phyloP scores from a whole-genome alignment of 495 filamentous ascomycete genomes.

The Neurospora cerealis region DNA sequence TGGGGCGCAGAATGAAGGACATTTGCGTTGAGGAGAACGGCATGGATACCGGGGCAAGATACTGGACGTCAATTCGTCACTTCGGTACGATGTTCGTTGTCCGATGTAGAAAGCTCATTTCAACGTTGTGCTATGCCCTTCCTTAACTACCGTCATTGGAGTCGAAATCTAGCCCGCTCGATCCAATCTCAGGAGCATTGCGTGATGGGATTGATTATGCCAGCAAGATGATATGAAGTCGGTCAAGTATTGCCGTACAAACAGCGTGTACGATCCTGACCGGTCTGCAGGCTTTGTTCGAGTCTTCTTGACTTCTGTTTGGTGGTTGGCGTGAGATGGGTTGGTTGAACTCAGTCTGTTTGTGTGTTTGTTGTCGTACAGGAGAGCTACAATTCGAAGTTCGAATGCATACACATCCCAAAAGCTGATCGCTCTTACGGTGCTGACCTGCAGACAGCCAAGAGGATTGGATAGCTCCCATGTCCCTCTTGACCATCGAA shows the following conservation, averaged over 20 bases:
- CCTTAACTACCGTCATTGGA: background rate
- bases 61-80: background rate
- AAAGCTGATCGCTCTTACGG: background rate
- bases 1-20: background rate
- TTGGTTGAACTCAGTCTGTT: background rate
- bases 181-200: background rate
- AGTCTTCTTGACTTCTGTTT: background rate
- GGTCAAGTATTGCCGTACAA: background rate
- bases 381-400: background rate
- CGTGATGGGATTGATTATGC: background rate
- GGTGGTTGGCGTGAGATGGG: background rate
- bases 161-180: background rate
- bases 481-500: background rate
- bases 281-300: background rate
- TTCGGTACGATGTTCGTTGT: background rate
- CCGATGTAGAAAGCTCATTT: background rate
- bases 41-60: background rate
- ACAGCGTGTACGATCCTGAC: background rate
- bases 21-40: background rate
- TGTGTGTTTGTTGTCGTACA: background rate
- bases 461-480: background rate
- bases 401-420: background rate
- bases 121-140: background rate
- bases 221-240: background rate
- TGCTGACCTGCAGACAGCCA: background rate